Base-by-base conservation (phyloP, 768 basidiomycete genomes). In the Amanita muscaria region DNA sequence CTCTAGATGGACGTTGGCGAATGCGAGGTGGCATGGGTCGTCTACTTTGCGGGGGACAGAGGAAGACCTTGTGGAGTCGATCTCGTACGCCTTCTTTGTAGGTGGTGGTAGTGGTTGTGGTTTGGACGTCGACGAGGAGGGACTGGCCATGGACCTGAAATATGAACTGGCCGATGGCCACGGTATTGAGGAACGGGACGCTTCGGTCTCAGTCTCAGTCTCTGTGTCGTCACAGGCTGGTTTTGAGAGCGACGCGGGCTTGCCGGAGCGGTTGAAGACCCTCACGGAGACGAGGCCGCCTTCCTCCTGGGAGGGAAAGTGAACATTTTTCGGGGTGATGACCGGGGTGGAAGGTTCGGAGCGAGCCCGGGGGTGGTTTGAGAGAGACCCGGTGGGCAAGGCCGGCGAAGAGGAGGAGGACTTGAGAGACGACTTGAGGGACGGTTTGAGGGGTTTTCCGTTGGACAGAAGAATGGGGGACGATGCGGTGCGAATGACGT, bases 371-470 rank as follows among this genome's bases (percentile, higher is more conserved):
- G 54, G 53, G 44, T 63, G n/a, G n/a, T n/a, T n/a, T n/a, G 58
- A 54, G 64, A 65, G 33, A 66, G 60, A 41, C n/a, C n/a, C n/a
- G n/a, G n/a, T n/a, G n/a, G 27, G 27, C 6, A 77, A 73, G 52
- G 64, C 66, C 33, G 73, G 71, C 2, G 71, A 59, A 9, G 76
- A 76, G 6, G 67, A 66, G 25, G 73, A 74, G 4, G 64, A 64
- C 59, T 94, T 96, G 54, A 96, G 75, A 1, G 88, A 85, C 0
- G 85, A 74, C 56, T n/a, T n/a, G n/a, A 29, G 27, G 27, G 27
- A 29, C 7, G 27, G 12, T 29, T 89, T 89, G 63, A 96, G 80
- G 3, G 89, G 85, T 57, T 88, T 88, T 34, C 91, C 90, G 46
- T 82, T 89, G 15, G 76, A 66, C 25, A 81, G 73, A 18, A 79